Conservation (phyloP, 2,329 filamentous ascomycete species). For the Aspergillus floridensis region DNA sequence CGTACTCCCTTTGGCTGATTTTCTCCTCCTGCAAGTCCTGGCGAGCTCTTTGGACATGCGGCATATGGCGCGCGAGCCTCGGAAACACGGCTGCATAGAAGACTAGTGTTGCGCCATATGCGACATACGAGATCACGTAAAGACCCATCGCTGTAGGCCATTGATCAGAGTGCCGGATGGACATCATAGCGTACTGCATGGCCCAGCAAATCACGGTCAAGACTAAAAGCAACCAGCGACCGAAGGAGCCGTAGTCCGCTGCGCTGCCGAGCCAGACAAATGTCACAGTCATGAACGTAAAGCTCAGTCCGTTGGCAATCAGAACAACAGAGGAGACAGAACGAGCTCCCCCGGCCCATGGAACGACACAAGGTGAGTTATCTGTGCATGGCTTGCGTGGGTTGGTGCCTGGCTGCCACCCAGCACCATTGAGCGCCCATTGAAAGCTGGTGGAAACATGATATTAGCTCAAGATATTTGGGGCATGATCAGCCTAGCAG, state of each 20-base stretch:
- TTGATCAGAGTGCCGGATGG: conserved; percentile 36
- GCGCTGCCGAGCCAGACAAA: conserved; percentile 44
- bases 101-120: conserved; percentile 43
- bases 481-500: background rate
- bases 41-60: conserved; percentile 42
- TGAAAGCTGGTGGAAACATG: conserved; percentile 32
- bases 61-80: conserved; percentile 40
- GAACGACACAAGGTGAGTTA: conserved; percentile 39
- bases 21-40: conserved; percentile 41
- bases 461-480: background rate
- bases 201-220: conserved; percentile 44
- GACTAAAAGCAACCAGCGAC: conserved; percentile 40
- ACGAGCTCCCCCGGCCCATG: conserved; percentile 39
- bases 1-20: conserved; percentile 39
- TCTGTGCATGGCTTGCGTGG: conserved; percentile 31
- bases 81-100: conserved; percentile 46
- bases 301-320: conserved; percentile 45
- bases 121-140: conserved; percentile 42
- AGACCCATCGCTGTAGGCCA: conserved; percentile 44
- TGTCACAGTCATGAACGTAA: conserved; percentile 44
- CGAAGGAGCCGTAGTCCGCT: conserved; percentile 45
- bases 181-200: conserved; percentile 43
- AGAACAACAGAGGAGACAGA: conserved; percentile 41
- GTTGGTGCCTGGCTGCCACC: conserved; percentile 38
- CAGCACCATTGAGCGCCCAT: conserved; percentile 39